These are phyloP conservation scores for Taphrina wiesneri DNA, from an alignment of 1,139 yeast genomes.

Conservation along the genomic window DNA sequence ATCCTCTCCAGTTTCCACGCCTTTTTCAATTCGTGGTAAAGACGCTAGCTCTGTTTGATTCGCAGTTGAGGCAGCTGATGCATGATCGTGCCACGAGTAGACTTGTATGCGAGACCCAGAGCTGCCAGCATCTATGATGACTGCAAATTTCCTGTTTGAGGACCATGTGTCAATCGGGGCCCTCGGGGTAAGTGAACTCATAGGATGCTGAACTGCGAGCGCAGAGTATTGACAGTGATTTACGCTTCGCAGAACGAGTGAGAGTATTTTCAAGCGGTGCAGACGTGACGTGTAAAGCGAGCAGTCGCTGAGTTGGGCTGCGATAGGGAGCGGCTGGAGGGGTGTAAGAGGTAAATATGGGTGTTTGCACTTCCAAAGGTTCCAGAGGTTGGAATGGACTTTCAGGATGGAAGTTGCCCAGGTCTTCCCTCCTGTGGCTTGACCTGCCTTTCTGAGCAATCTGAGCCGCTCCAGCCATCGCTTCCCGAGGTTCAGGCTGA, in stretches of 20 bases:
- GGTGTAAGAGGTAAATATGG: not conserved
- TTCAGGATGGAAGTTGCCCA: not conserved
- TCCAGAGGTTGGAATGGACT: too few relatives aligned
- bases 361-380: too few relatives aligned
- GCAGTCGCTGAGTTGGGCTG: too few relatives aligned
- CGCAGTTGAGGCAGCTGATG: conserved; percentile 43
- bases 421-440: not conserved
- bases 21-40: conserved; percentile 41
- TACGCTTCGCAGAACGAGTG: too few relatives aligned
- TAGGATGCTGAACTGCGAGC: too few relatives aligned
- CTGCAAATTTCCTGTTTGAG: conserved; percentile 54
- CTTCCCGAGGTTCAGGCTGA: too few relatives aligned
- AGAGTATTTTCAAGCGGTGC: not conserved
- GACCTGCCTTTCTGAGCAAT: too few relatives aligned
- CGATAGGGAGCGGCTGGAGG: too few relatives aligned
- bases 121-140: conserved; percentile 80
- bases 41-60: conserved; percentile 43
- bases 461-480: too few relatives aligned
- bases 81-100: conserved; percentile 58
- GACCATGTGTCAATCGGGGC: conserved; percentile 30
- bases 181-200: not conserved
- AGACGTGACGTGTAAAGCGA: too few relatives aligned
- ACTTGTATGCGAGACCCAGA: conserved; percentile 75
- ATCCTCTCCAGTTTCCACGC: conserved; percentile 37
- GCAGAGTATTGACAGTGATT: too few relatives aligned